Base-by-base conservation (phyloP, 2,329 filamentous ascomycete species). In the Penicillium sp. region DNA sequence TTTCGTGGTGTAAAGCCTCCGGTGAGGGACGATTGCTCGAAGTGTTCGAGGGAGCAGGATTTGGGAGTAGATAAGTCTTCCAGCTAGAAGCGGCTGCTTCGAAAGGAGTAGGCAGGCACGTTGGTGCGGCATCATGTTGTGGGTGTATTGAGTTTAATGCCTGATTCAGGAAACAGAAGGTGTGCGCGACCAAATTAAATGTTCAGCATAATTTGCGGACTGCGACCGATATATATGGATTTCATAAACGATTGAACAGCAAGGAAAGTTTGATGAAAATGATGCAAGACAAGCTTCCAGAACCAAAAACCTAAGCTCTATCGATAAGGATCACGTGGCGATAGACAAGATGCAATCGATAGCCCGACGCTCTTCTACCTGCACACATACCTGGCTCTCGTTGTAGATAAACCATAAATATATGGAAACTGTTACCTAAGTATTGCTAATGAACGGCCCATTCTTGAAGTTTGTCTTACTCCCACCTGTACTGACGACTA, bases 1-100 rank as follows among this genome's bases (percentile, higher is more conserved):
- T 2, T 53, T 50, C 7, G 69, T 68, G 48, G 66, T 68, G 27
- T 73, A 69, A 45, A 55, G 61, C 61, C 65, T 66, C 52, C 51
- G 44, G 13, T 26, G 58, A 43, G 45, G 46, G n/a, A 57, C 26
- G 3, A 57, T 35, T 16, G 52, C 48, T 48, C 33, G 33, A 27
- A 57, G 55, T 13, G 48, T 51, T 46, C 59, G 52, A 29, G 56
- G 56, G 19, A 60, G 39, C n/a, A 58, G 53, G 10, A 51, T 47
- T 39, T 52, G 60, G 29, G 61, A 41, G 50, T 53, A 53, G 14
- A 16, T 31, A 16, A 53, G 41, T 31, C 41, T 29, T 10, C 41
- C 41, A 26, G 31, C 16, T 8, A 27, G 19, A 37, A 56, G 41
- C 24, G 52, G 27, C 45, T 63, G 59, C 53, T 52, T 55, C 14